Conservation (phyloP, 2,329 filamentous ascomycete species). For the Paecilomyces dactylethromorphus region DNA sequence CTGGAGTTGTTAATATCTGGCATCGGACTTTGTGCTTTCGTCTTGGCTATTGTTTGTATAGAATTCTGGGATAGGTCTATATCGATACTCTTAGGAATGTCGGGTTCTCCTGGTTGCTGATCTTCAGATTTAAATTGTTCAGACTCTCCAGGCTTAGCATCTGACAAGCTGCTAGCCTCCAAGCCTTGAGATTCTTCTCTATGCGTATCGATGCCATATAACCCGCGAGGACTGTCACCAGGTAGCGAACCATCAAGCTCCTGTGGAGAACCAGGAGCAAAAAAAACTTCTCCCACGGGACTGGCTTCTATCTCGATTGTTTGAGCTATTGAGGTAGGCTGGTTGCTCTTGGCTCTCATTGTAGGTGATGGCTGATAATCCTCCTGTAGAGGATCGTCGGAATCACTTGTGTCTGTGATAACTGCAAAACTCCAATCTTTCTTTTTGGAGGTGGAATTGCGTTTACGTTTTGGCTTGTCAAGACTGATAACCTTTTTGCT, state of each 20-base stretch:
- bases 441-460: conserved; percentile 20
- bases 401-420: conserved; percentile 28
- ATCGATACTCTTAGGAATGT: neutral
- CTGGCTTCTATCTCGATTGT: neutral
- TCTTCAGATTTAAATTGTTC: neutral
- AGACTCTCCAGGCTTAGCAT: neutral
- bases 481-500: conserved; percentile 13
- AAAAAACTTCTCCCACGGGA: neutral
- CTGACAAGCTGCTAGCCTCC: neutral
- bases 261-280: neutral
- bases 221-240: neutral
- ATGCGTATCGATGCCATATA: neutral
- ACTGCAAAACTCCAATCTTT: conserved; percentile 32
- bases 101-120: neutral
- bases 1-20: conserved; percentile 11
- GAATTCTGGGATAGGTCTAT: neutral
- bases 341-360: conserved; percentile 9
- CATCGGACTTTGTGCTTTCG: conserved; percentile 1
- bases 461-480: conserved; percentile 15
- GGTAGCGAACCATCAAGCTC: neutral
- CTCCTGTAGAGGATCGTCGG: conserved; percentile 38
- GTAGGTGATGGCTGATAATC: conserved; percentile 23
- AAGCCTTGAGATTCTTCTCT: neutral
- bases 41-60: neutral
- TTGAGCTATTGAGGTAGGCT: neutral